A percentile compares a stretch with the other conserved stretches of the same genome.
Conservation (phyloP, 1,284 basidiomycete species). For the Ganoderma sinense region DNA sequence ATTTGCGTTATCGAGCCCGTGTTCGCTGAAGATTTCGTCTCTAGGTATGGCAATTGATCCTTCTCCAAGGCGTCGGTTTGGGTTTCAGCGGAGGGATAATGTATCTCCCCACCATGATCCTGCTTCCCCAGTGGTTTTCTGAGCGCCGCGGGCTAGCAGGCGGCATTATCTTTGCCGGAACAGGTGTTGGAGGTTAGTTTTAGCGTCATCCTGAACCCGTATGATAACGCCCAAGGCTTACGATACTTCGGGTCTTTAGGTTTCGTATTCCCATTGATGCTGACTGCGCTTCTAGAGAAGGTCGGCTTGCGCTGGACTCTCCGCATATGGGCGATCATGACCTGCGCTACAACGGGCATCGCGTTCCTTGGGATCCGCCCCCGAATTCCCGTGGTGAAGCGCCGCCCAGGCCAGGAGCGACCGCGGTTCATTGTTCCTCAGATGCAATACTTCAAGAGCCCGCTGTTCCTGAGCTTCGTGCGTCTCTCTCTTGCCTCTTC, state of each 20-base stretch:
- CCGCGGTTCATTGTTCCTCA: constrained; percentile 33
- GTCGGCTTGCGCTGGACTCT: constrained; percentile 41
- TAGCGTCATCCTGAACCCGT: background rate
- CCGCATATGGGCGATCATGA: constrained; percentile 34
- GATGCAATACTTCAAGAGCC: constrained; percentile 36
- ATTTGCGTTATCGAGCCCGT: background rate
- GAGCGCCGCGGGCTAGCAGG: constrained; percentile 37
- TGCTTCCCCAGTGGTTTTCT: constrained; percentile 35
- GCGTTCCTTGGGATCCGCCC: constrained; percentile 35
- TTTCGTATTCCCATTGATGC: constrained; percentile 38
- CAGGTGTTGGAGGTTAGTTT: constrained; percentile 36
- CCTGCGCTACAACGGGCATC: constrained; percentile 30
- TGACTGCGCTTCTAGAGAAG: constrained; percentile 33
- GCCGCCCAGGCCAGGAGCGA: constrained; percentile 26
- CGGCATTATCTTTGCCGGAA: constrained; percentile 40
- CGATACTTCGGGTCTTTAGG: constrained; percentile 18
- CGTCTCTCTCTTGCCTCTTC: constrained; percentile 11
- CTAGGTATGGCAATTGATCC: constrained; percentile 38
- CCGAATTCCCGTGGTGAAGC: constrained; percentile 35
- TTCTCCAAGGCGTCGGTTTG: constrained; percentile 37
- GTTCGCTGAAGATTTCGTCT: background rate
- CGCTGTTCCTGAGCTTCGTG: constrained; percentile 37
- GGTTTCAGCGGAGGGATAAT: constrained; percentile 36
- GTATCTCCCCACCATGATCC: constrained; percentile 35
- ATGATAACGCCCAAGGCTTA: background rate